Conservation (phyloP, 306 rosid species). For the Quercus ilex region DNA sequence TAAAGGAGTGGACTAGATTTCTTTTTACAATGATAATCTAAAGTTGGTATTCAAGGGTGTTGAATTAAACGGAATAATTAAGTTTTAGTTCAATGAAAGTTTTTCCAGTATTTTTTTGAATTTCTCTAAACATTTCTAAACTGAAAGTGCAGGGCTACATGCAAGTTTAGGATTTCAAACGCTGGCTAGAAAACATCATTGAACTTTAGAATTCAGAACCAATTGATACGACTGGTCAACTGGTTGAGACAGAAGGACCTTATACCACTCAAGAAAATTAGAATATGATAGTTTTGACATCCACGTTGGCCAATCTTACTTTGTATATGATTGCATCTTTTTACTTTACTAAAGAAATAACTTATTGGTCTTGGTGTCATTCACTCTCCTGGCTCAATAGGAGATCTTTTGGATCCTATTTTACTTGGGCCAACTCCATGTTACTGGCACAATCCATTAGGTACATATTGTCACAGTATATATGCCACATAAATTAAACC, state of each 20-base stretch:
- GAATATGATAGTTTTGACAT: not conserved
- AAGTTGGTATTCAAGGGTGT: no score
- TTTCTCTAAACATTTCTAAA: no score
- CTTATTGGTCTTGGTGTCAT: not conserved
- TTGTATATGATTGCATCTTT: not conserved
- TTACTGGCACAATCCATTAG: not conserved
- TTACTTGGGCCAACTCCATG: not conserved
- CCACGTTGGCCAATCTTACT: not conserved
- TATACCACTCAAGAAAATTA: not conserved
- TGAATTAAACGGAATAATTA: no score
- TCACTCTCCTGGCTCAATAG: not conserved
- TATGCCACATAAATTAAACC: no score
- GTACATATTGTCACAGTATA: not conserved
- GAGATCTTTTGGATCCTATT: not conserved
- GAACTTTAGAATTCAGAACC: not conserved
- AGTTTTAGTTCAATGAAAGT: no score
- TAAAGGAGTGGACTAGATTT: no score
- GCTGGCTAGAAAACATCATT: not conserved
- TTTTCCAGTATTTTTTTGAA: no score
- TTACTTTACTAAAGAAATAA: not conserved
- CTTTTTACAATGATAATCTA: no score
- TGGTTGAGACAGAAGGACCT: not conserved
- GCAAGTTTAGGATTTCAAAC: slow-evolving; percentile 1
- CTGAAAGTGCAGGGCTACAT: not conserved
- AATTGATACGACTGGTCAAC: no score